Percentiles rank a stretch among this genome's conserved stretches.
These are phyloP conservation scores for Talaromyces pinophilus DNA, from an alignment of 2,329 filamentous ascomycete genomes.

Conservation along the genomic window DNA sequence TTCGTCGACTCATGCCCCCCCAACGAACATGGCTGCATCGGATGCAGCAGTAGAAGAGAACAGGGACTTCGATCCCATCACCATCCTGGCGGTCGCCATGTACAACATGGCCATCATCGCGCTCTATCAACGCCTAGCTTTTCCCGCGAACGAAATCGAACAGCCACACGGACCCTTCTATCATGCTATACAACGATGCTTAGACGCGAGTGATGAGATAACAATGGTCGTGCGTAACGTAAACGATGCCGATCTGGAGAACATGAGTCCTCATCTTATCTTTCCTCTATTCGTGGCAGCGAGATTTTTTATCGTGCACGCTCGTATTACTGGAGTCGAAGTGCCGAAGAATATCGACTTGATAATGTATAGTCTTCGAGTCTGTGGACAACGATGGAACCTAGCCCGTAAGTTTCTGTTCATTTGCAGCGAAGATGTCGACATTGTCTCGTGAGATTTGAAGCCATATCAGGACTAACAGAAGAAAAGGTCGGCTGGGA, in stretches of 20 bases:
- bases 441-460: not conserved
- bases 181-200: conserved; percentile 10
- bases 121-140: conserved; percentile 8
- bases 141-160: conserved; percentile 11
- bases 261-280: conserved; percentile 15
- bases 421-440: not conserved
- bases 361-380: conserved; percentile 11
- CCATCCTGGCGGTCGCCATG: conserved; percentile 11
- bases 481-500: not conserved
- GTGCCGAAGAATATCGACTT: not conserved
- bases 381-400: conserved; percentile 13
- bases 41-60: not conserved
- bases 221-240: conserved; percentile 11
- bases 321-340: conserved; percentile 8
- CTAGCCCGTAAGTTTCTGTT: not conserved
- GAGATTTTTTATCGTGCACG: conserved; percentile 12
- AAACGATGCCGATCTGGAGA: not conserved
- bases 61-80: not conserved
- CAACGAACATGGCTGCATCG: not conserved
- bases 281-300: conserved; percentile 14
- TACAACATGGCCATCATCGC: conserved; percentile 8
- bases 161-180: conserved; percentile 5
- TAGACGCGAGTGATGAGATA: conserved; percentile 16
- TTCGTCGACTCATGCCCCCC: not conserved
- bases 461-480: not conserved